Base-by-base conservation (phyloP, 768 basidiomycete species). In the Pulveroboletus sp. region DNA sequence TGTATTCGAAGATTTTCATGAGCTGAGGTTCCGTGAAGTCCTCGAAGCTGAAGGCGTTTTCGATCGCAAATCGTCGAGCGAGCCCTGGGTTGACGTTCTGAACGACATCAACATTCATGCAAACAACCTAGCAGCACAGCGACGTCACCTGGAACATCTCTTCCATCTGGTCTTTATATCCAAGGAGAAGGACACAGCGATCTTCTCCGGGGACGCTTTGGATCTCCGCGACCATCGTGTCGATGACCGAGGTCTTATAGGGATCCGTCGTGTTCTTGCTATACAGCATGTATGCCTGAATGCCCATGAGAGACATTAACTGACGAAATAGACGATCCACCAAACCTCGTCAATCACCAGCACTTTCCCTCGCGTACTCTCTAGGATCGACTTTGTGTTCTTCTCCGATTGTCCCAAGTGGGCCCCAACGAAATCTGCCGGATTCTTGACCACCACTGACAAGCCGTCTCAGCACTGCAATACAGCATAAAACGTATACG, bases 61-160 rank as follows among this genome's bases (percentile, higher is more conserved):
- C 86, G 27, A 86, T 81, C 15, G 76, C 75, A 58, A 87, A 87
- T 3, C 86, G 80, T 9, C 85, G 76, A 6, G 78, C 67, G 6
- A 87, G 69, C 11, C 85, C 85, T 4, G 83, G 80, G 59, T 87
- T 87, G 45, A 86, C 85, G 48, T 86, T 81, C 85, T 86, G 39
- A 3, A 8, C n/a, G 12, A n/a, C 47, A 44, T 49, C 21, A 50
- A 18, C 8, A 15, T 15, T 3, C 3, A 24, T 11, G 5, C 1
- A 2, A n/a, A 42, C 7, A 21, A 17, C 8, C 14, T 1, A 14
- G 11, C n/a, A 3, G 31, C 6, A 11, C 3, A 45, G 28, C 11
- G 7, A 33, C 18, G 62, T 51, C 59, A 85, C 85, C 71, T 84
- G 82, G 63, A 88, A 87, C 86, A 88, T 87, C 18, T 86, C 80